Evolutionary conservation across 2,329 filamentous ascomycete species (phyloP), one percentile per base, ranked within the genome.

Genomic region (Diplodia corticola): DNA sequence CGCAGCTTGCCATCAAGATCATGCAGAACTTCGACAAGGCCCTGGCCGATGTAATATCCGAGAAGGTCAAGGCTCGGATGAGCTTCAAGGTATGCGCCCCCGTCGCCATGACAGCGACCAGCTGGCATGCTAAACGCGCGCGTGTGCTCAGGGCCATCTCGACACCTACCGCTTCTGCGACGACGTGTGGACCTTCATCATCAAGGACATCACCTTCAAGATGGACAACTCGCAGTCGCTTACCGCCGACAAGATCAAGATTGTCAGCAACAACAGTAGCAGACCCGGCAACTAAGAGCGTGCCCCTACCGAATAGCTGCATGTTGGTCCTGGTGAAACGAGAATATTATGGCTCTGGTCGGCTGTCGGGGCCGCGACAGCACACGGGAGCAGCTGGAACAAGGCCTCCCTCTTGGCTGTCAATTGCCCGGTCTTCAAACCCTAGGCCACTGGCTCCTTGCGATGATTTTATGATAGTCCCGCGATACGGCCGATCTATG

Each of bases 121-220:
- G 35, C 15, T 46, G 20, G 24, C 13, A 6, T 60, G 17, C 53
- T 46, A 46, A 54, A 59, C 75, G 49, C 76, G 67, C 7, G 63
- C 64, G 65, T 60, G 12, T 20, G 37, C 15, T 44, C 73, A 97
- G 94, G 95, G 95, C 55, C 95, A 96, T 76, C 89, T 99, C 69
- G 93, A 98, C 78, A 98, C 95, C 17, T 99, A 99, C 83, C 91
- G 95, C 72, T 99, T 99, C 85, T 99, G 95, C 83, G 95, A 99
- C 80, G 95, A 99, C 82, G 95, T 99, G 67, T 99, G 95, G 95
- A 99, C 95, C 1, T 99, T 99, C 79, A 86, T 99, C 67, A 96
- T 99, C 80, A 97, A 97, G 81, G 95, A 98, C 71, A 93, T 98
- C 65, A 93, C 89, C n/a, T 98, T 99, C 83, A 99, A 99, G 82